Conservation (phyloP, 495 filamentous ascomycete species). For the Penicillium maclennaniae region DNA sequence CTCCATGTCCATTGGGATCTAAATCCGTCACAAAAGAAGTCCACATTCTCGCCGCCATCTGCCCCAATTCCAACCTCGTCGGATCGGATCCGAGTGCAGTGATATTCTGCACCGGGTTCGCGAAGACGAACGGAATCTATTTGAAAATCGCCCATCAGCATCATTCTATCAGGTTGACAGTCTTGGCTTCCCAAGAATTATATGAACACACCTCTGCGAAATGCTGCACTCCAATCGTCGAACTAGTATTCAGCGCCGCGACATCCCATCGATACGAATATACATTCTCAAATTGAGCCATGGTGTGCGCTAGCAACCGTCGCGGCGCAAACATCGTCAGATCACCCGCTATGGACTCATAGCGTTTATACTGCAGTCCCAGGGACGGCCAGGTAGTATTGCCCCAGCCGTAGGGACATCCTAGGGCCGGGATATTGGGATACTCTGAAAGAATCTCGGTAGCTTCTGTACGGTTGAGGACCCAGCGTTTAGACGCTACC, state of each 20-base stretch:
- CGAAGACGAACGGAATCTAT: conserved; percentile 43
- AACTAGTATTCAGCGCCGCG: conserved; percentile 26
- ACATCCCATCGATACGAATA: conserved; percentile 57
- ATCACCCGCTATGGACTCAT: conserved; percentile 52
- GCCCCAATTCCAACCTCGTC: conserved; percentile 26
- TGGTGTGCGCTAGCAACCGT: conserved; percentile 47
- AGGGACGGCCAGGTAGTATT: conserved; percentile 37
- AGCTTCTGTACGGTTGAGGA: conserved; percentile 27
- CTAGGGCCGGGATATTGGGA: conserved; percentile 41
- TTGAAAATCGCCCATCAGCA: neutral
- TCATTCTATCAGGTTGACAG: neutral
- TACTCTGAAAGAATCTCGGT: conserved; percentile 32
- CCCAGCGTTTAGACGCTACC: conserved; percentile 37
- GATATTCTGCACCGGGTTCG: conserved; percentile 44
- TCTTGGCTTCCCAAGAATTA: neutral
- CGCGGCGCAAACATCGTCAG: conserved; percentile 52
- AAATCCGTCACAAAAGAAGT: conserved; percentile 48
- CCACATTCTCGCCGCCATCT: conserved; percentile 52
- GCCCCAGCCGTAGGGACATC: conserved; percentile 49
- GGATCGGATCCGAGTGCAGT: conserved; percentile 31
- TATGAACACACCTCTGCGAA: conserved; percentile 30
- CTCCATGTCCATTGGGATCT: conserved; percentile 45
- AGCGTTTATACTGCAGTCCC: conserved; percentile 51
- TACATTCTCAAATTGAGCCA: conserved; percentile 39
- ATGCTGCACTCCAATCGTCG: conserved; percentile 32